phyloP scores from a whole-genome alignment of 2,329 filamentous ascomycete genomes.

The Pestalotiopsis sp. region DNA sequence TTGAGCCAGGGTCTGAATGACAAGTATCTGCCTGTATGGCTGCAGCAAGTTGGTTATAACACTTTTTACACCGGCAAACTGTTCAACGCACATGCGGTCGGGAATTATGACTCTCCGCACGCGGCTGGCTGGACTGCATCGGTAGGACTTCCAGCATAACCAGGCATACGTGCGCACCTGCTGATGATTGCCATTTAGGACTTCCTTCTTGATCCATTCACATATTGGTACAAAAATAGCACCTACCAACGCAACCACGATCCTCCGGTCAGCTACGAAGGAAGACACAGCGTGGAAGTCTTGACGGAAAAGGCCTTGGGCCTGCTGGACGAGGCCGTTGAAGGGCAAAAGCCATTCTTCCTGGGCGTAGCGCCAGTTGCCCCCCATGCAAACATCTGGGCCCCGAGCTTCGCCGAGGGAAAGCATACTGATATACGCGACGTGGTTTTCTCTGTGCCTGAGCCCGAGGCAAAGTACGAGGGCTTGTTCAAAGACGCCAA shows the following conservation, averaged over 20 bases:
- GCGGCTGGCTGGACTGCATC: slow-evolving; percentile 63
- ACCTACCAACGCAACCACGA: slow-evolving; percentile 61
- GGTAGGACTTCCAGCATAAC: background rate
- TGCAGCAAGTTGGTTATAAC: slow-evolving; percentile 68
- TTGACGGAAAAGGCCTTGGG: slow-evolving; percentile 53
- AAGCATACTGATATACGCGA: slow-evolving; percentile 24
- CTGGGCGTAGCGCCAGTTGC: slow-evolving; percentile 62
- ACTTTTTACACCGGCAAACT: slow-evolving; percentile 76
- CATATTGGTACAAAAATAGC: slow-evolving; percentile 66
- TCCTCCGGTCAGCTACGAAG: slow-evolving; percentile 56
- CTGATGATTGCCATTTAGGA: background rate
- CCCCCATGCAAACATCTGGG: slow-evolving; percentile 53
- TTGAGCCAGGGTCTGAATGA: slow-evolving; percentile 66
- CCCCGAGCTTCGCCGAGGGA: slow-evolving; percentile 15
- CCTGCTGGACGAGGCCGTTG: slow-evolving; percentile 57
- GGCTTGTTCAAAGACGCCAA: slow-evolving; percentile 61
- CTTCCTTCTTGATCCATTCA: slow-evolving; percentile 63
- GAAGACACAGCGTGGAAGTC: slow-evolving; percentile 58
- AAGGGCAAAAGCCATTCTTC: slow-evolving; percentile 58
- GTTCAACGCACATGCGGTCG: slow-evolving; percentile 65
- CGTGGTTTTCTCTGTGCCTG: slow-evolving; percentile 48
- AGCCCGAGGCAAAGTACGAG: slow-evolving; percentile 61
- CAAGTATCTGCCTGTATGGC: slow-evolving; percentile 70
- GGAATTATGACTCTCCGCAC: slow-evolving; percentile 63
- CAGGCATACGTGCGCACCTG: too few relatives aligned